Evolutionary conservation across 2,329 filamentous ascomycete species (phyloP).

Genomic region (Madurella fahalii): DNA sequence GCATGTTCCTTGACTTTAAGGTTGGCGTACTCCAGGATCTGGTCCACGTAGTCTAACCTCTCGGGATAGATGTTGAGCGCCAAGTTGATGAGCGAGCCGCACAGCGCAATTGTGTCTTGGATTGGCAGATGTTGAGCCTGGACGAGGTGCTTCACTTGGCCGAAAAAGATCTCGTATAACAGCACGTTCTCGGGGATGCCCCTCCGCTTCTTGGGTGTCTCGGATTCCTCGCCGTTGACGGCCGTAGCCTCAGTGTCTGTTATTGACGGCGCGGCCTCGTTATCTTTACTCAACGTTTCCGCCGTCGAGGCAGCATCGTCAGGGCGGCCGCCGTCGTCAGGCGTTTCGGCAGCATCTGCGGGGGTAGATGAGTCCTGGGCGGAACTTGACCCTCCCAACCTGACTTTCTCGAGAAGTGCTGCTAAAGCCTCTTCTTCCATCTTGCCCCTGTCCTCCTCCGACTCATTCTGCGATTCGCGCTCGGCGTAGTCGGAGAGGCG

Average conservation of each 20-base stretch:
- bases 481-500: constrained; percentile 92
- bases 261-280: constrained; percentile 37
- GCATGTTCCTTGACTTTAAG: constrained; percentile 82
- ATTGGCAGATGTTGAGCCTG: constrained; percentile 87
- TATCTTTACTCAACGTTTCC: constrained; percentile 30
- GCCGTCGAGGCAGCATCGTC: constrained; percentile 34
- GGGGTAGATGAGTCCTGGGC: constrained; percentile 29
- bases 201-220: constrained; percentile 35
- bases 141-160: constrained; percentile 89
- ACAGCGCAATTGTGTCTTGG: constrained; percentile 86
- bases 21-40: constrained; percentile 84
- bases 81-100: constrained; percentile 91
- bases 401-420: constrained; percentile 72
- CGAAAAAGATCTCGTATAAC: constrained; percentile 95
- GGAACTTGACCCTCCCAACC: constrained; percentile 55
- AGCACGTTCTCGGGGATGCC: constrained; percentile 74
- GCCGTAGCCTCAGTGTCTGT: constrained; percentile 47
- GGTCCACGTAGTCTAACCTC: constrained; percentile 88
- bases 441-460: constrained; percentile 67
- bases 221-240: constrained; percentile 42
- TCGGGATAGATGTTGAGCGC: constrained; percentile 95
- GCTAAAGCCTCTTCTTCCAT: constrained; percentile 80
- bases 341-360: constrained; percentile 24
- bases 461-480: constrained; percentile 71
- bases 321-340: constrained; percentile 32